phyloP scores from a whole-genome alignment of 176 grass and related monocot species.

The Pharus latifolius region DNA sequence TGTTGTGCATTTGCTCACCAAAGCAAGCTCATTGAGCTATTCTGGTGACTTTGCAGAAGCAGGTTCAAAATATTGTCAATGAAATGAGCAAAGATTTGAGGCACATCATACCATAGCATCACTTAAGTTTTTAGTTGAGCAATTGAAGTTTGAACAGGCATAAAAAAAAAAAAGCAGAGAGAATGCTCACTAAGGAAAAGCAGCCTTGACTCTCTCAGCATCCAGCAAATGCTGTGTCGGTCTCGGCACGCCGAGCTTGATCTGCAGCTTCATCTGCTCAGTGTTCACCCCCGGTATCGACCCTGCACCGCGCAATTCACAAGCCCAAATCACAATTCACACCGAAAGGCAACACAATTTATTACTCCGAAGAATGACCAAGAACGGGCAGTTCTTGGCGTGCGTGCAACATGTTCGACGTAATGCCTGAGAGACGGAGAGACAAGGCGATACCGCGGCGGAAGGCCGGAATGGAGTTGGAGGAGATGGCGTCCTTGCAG shows the following conservation, averaged over 20 bases:
- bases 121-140: neutral
- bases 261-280: conserved; percentile 96
- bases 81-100: no score
- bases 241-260: conserved; percentile 75
- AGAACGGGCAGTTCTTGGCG: neutral
- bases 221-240: conserved; percentile 73
- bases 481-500: conserved; percentile 90
- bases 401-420: neutral
- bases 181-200: conserved; percentile 80
- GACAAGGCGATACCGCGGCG: conserved; percentile 36
- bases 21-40: no score
- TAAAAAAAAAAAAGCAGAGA: neutral
- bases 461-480: conserved; percentile 95
- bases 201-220: conserved; percentile 60
- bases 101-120: neutral
- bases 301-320: conserved; percentile 21
- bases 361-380: neutral
- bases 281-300: conserved; percentile 87
- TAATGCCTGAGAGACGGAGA: neutral
- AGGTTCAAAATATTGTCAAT: no score
- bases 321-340: neutral
- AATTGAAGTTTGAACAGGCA: neutral
- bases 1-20: no score
- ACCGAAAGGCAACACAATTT: neutral
- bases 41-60: no score